Base-by-base conservation (phyloP, 306 rosid species). In the apple (Malus domestica) region DNA sequence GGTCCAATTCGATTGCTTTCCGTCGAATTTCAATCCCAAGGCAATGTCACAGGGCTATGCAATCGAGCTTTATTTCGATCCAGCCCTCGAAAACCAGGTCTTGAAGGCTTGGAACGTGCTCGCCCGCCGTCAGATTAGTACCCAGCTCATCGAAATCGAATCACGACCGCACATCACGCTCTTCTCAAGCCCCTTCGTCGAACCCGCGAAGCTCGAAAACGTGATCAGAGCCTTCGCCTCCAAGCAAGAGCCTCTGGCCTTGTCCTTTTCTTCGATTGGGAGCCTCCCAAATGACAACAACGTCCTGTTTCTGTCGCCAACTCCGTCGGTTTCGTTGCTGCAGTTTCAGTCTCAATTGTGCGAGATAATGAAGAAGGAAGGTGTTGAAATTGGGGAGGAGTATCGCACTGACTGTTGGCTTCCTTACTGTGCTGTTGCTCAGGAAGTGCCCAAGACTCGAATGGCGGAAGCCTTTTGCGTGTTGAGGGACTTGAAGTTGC, bases 161-260 rank as follows among this genome's bases (percentile, higher is more conserved):
- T 96, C 99, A 0, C 98, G 99, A 13, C 99, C 99, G 1, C 99
- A 92, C 92, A 93, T 96, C 76, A 92, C 99, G 3, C 97, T 96
- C 68, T 93, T 92, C 84, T 88, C 99, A 22, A 73, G 82, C 52
- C 75, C 90, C 0, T 85, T 73, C 19, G 55, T 87, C 10, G 99
- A 96, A 49, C 88, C 96, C 15, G 67, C 86, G 6, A 93, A 84
- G 71, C 76, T 93, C 12, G 94, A 96, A 25, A 40, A 86, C 29
- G 60, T 87, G 0, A 59, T 96, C 75, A 85, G 72, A 52, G 44
- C 76, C 64, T 87, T 90, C 44, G 87, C 98, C 3, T 72, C 96
- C 0, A 92, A 82, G 72, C 88, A 88, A 33, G 93, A 93, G 3
- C 93, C 98, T n/a, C 60, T 96, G n/a, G 79, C 90, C 29, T 61